phyloP scores from a whole-genome alignment of 768 basidiomycete species.

The Tylopilus subfusipes region DNA sequence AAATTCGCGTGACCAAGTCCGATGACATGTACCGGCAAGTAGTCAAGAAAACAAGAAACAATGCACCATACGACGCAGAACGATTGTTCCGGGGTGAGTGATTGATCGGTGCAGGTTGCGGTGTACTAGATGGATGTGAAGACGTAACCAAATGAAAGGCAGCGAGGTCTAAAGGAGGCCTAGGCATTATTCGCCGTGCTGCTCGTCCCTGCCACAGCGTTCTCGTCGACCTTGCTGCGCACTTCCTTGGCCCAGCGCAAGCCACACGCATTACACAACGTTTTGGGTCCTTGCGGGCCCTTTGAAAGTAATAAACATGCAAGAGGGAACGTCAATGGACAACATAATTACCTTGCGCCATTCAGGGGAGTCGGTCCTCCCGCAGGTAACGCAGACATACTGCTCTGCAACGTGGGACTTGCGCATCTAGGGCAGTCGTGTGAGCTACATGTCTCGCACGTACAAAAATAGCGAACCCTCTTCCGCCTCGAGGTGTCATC shows the following conservation, averaged over 20 bases:
- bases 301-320: constrained; percentile 31
- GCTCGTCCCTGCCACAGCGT: constrained; percentile 23
- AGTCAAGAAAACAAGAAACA: constrained; percentile 17
- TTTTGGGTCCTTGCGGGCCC: constrained; percentile 95
- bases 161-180: not conserved
- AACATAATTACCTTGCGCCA: constrained; percentile 74
- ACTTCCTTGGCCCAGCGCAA: constrained; percentile 86
- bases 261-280: constrained; percentile 96
- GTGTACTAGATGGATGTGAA: not conserved
- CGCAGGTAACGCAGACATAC: constrained; percentile 89
- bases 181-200: constrained; percentile 19
- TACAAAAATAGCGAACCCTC: constrained; percentile 42
- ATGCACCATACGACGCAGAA: constrained; percentile 4
- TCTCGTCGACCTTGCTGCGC: constrained; percentile 41
- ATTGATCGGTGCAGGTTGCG: constrained; percentile 4
- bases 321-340: not conserved
- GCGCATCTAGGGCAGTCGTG: constrained; percentile 15
- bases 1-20: constrained; percentile 4
- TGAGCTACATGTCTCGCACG: constrained; percentile 1
- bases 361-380: constrained; percentile 93
- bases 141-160: not conserved
- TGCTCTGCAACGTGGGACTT: constrained; percentile 55
- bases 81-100: constrained; percentile 4
- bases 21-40: constrained; percentile 5
- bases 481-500: constrained; percentile 60